Percentiles rank a stretch among this genome's conserved stretches.
These are phyloP conservation scores for Phascolomyces articulosus DNA, from an alignment of 371 early-diverging fungal genomes.

Conservation along the genomic window DNA sequence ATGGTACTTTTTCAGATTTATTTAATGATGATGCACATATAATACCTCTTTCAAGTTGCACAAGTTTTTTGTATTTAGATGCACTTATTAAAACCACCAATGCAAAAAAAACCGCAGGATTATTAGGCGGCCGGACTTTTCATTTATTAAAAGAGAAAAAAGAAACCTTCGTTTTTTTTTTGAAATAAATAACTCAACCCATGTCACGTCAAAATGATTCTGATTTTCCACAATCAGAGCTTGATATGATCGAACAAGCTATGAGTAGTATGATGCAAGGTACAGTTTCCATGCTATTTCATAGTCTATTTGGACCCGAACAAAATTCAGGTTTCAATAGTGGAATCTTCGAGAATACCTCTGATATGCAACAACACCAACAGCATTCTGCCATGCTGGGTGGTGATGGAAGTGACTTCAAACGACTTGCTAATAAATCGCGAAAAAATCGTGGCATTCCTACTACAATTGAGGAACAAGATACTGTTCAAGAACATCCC, in stretches of 20 bases:
- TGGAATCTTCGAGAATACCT: not conserved
- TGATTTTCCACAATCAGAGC: constrained; percentile 27
- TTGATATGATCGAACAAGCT: constrained; percentile 36
- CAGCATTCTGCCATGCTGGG: not conserved
- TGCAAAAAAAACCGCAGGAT: too few relatives aligned
- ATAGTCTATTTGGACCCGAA: constrained; percentile 22
- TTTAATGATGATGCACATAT: too few relatives aligned
- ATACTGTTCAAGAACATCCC: not conserved
- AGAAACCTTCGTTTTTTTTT: too few relatives aligned
- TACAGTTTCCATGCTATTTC: constrained; percentile 32
- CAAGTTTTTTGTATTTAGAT: too few relatives aligned
- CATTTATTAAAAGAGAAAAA: too few relatives aligned
- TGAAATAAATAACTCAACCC: not conserved
- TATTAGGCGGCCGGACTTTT: too few relatives aligned
- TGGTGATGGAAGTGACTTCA: constrained; percentile 40
- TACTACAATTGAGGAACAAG: constrained; percentile 3
- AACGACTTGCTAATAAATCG: constrained; percentile 32
- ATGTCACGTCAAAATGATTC: constrained; percentile 4
- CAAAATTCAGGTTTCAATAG: not conserved
- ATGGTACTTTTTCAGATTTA: too few relatives aligned
- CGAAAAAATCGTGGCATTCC: constrained; percentile 19
- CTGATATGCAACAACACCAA: constrained; percentile 2
- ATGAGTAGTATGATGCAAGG: constrained; percentile 43
- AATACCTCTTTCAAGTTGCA: too few relatives aligned
- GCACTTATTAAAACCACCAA: too few relatives aligned